Evolutionary conservation across 2,329 filamentous ascomycete species (phyloP).

Genomic region (Thielaviopsis punctulata): DNA sequence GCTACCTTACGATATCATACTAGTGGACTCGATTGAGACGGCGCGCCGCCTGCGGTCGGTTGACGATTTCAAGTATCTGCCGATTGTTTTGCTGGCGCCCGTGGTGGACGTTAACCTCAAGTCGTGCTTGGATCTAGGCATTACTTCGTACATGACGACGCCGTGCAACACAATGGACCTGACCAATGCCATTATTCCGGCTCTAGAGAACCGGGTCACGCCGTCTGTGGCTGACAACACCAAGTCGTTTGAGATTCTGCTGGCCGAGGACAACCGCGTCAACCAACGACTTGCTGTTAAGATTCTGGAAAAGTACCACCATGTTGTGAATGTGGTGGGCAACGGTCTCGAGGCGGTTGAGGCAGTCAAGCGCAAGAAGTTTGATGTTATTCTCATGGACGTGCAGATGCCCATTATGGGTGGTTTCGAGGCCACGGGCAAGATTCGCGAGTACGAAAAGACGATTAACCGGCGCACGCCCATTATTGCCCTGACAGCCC

Average conservation of each 20-base stretch:
- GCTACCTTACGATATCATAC: constrained; percentile 79
- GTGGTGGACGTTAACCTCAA: constrained; percentile 83
- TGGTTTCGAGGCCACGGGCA: constrained; percentile 90
- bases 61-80: constrained; percentile 95
- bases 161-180: constrained; percentile 88
- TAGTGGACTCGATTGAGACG: constrained; percentile 85
- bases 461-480: constrained; percentile 70
- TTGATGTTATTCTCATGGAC: constrained; percentile 96
- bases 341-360: constrained; percentile 90
- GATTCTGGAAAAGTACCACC: constrained; percentile 93
- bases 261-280: constrained; percentile 93
- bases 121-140: constrained; percentile 82
- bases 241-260: constrained; percentile 83
- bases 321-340: constrained; percentile 79
- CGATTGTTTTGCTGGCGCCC: constrained; percentile 80
- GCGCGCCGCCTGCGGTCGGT: constrained; percentile 71
- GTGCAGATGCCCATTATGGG: constrained; percentile 99
- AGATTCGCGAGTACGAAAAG: constrained; percentile 89
- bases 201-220: constrained; percentile 80
- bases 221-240: constrained; percentile 86
- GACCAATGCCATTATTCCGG: constrained; percentile 89
- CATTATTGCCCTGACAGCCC: constrained; percentile 90
- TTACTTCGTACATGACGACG: constrained; percentile 98
- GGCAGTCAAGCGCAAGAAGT: constrained; percentile 78
- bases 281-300: constrained; percentile 93